Evolutionary conservation across 129 eudicot species (phyloP).

Genomic region (Lonicera japonica): DNA sequence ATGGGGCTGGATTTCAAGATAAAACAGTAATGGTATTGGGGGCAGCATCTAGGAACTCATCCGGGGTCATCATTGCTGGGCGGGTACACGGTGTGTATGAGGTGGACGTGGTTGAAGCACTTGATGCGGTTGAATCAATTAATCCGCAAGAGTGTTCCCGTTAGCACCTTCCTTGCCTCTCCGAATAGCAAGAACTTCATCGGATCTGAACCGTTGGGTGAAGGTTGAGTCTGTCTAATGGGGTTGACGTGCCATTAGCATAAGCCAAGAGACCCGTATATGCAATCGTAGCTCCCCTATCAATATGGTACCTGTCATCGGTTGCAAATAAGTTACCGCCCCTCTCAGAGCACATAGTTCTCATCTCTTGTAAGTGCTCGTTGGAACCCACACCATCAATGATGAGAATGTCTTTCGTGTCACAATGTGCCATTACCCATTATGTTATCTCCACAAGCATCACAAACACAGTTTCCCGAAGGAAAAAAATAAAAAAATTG

Average conservation of each 20-base stretch:
- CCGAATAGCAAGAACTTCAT: slow-evolving; percentile 90
- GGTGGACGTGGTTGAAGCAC: no score
- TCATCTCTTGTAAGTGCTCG: slow-evolving; percentile 91
- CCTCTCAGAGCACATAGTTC: slow-evolving; percentile 80
- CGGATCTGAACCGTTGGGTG: slow-evolving; percentile 94
- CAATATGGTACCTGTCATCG: slow-evolving; percentile 84
- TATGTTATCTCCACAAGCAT: slow-evolving; percentile 99
- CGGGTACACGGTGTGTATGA: no score
- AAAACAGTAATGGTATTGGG: no score
- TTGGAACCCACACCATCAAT: slow-evolving; percentile 96
- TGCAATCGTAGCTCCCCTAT: slow-evolving; percentile 98
- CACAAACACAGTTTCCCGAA: slow-evolving; percentile 93
- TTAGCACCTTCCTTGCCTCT: slow-evolving; percentile 47
- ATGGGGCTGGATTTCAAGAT: no score
- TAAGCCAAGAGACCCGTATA: slow-evolving; percentile 90
- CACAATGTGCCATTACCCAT: slow-evolving; percentile 99
- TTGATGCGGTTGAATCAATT: no score
- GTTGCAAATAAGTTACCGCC: slow-evolving; percentile 86
- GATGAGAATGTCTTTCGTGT: slow-evolving; percentile 73
- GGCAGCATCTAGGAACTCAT: no score
- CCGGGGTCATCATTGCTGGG: no score
- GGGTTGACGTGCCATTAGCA: slow-evolving; percentile 68
- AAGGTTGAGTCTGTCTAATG: slow-evolving; percentile 80
- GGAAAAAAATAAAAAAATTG: not conserved
- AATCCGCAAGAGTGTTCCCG: slow-evolving; percentile 3